phyloP scores from a whole-genome alignment of 2,329 filamentous ascomycete genomes.

The Diaporthe longicolla region DNA sequence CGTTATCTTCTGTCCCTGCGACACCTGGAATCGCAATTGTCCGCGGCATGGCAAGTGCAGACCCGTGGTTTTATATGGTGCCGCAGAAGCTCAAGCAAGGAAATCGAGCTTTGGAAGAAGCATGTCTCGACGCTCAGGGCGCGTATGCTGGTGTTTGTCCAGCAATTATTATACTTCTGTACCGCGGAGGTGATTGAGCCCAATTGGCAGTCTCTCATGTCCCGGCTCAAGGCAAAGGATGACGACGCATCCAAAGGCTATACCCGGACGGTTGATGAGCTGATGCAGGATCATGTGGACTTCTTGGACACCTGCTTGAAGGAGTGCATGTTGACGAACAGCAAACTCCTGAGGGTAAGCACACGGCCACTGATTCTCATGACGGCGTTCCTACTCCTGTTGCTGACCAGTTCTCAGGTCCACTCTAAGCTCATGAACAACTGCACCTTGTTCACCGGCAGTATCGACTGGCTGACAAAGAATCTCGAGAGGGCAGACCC shows the following conservation, averaged over 20 bases:
- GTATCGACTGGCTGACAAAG: slow-evolving; percentile 87
- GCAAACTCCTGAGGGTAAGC: slow-evolving; percentile 88
- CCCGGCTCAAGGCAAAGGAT: slow-evolving; percentile 78
- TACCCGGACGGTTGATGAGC: slow-evolving; percentile 87
- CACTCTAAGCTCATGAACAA: slow-evolving; percentile 98
- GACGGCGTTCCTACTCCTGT: neutral
- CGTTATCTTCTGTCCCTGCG: slow-evolving; percentile 92
- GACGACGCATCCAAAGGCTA: slow-evolving; percentile 54
- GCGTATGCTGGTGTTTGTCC: slow-evolving; percentile 96
- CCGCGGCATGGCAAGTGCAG: slow-evolving; percentile 91
- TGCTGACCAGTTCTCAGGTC: slow-evolving; percentile 72
- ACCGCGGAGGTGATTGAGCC: slow-evolving; percentile 98
- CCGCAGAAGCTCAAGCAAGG: slow-evolving; percentile 79
- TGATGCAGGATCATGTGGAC: slow-evolving; percentile 99
- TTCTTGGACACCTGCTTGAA: slow-evolving; percentile 98
- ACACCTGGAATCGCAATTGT: slow-evolving; percentile 89
- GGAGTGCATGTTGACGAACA: slow-evolving; percentile 99
- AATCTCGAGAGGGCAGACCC: slow-evolving; percentile 88
- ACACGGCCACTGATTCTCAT: slow-evolving; percentile 15
- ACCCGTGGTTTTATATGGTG: slow-evolving; percentile 86
- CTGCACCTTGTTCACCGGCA: slow-evolving; percentile 93
- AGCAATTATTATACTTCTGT: slow-evolving; percentile 96
- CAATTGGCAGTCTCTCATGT: slow-evolving; percentile 96
- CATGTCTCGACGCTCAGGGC: slow-evolving; percentile 92
- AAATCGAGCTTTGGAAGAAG: slow-evolving; percentile 92